Base-by-base conservation (phyloP, 192 early-diverging fungal genomes). In the Backusella circina region DNA sequence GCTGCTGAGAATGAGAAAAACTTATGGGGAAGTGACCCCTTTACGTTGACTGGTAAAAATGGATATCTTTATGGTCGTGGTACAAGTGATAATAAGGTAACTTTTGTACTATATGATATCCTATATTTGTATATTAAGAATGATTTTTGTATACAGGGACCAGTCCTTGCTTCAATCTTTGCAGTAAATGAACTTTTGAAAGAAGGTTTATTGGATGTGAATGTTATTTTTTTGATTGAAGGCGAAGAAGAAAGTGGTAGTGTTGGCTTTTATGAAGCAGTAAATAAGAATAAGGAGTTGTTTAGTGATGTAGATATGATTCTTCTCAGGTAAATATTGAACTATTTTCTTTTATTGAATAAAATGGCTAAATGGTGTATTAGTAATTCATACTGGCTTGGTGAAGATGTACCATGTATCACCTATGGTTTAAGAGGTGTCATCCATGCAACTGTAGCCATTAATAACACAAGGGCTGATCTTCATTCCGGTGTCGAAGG, bases 201-300 rank as follows among this genome's bases (percentile, higher is more conserved):
- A 37, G 83, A 89, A n/a, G 83, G 87, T 1, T 51, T 75, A 0
- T 73, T 94, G 57, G 83, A 86, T 57, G 80, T 89, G 16, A 86
- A 92, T 36, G 91, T 94, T 7, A 88, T 89, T 39, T 93, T 94
- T 72, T 84, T 91, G 80, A 90, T 94, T 35, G 93, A 94, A 76
- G 93, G 93, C 44, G 93, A 94, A 78, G 93, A 94, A 75, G 93
- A 94, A 74, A 88, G 87, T 70, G 91, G 93, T 32, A 93, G 91
- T 73, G 77, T 84, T 5, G 93, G 93, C 0, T 87, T 94, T 70
- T 85, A 83, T 74, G 85, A 90, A 35, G 88, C 90, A 5, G 82
- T 92, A 6, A 86, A 84, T 31, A 79, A 85, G 44, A 81, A 86
- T 39, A 87, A 87, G 26, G 73, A 74, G 18, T 51, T 89, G 8